Conservation (phyloP, 257 asterid genomes). For the Solanum virginianum region DNA sequence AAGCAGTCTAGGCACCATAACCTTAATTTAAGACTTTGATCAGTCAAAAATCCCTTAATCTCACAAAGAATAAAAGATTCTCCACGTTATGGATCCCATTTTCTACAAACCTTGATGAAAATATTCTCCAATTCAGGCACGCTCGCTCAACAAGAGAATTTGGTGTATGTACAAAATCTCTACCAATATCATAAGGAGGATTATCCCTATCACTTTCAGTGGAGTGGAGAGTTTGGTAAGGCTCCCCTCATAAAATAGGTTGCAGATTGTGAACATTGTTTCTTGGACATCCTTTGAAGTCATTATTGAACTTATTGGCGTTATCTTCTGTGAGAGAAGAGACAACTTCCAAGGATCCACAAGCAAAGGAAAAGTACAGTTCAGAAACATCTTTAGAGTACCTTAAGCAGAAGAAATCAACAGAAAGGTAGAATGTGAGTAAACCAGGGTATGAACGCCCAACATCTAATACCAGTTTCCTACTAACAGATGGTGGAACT, state of each 20-base stretch:
- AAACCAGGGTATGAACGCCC: constrained; percentile 29
- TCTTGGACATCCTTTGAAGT: constrained; percentile 18
- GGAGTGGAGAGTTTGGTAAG: constrained; percentile 32
- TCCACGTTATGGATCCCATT: constrained; percentile 30
- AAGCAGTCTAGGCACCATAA: constrained; percentile 28
- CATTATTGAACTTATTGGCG: constrained; percentile 16
- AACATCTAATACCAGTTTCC: constrained; percentile 16
- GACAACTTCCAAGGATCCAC: constrained; percentile 46
- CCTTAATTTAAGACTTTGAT: constrained; percentile 28
- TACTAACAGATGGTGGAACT: constrained; percentile 15
- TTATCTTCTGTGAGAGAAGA: constrained; percentile 30
- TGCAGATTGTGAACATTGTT: constrained; percentile 19
- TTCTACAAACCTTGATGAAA: constrained; percentile 32
- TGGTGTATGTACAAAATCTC: constrained; percentile 32
- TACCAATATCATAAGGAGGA: constrained; percentile 17
- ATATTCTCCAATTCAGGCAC: constrained; percentile 56
- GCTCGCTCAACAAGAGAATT: constrained; percentile 32
- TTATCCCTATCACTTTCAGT: constrained; percentile 18
- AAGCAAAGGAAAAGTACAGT: constrained; percentile 28
- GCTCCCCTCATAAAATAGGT: constrained; percentile 50
- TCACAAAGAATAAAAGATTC: constrained; percentile 61
- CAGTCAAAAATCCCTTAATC: constrained; percentile 34
- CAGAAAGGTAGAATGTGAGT: constrained; percentile 39
- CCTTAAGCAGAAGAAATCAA: constrained; percentile 41
- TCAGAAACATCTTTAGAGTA: constrained; percentile 32